These are phyloP conservation scores for Hibiscus tridactylites DNA, from an alignment of 345 rosid genomes.

Conservation along the genomic window DNA sequence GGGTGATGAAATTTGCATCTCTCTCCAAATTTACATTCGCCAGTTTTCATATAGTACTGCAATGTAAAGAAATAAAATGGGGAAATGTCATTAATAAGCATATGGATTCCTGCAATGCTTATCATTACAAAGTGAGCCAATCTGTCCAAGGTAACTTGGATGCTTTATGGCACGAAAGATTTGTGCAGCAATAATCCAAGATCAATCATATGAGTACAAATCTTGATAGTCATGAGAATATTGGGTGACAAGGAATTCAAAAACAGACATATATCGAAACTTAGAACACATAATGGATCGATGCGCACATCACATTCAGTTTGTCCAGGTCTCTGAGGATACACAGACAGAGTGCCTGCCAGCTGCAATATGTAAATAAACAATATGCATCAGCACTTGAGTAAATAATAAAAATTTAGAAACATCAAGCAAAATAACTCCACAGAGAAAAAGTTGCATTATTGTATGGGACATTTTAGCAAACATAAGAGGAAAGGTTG, in stretches of 20 bases:
- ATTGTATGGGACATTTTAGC: neutral
- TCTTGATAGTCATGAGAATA: neutral
- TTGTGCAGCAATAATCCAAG: neutral
- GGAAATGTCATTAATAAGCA: neutral
- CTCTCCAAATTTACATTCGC: constrained; percentile 76
- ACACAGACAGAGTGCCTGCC: constrained; percentile 42
- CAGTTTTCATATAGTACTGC: constrained; percentile 91
- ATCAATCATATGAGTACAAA: neutral
- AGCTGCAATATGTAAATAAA: constrained; percentile 41
- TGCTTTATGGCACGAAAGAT: neutral
- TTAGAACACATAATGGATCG: neutral
- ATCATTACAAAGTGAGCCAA: neutral
- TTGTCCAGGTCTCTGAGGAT: constrained; percentile 90
- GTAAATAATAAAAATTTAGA: constrained; percentile 10
- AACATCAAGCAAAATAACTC: neutral
- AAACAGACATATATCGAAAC: neutral
- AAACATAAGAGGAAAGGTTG: neutral
- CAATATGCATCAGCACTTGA: constrained; percentile 21
- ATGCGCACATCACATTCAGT: constrained; percentile 79
- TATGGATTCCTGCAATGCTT: neutral
- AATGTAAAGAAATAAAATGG: constrained; percentile 5
- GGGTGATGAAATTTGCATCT: constrained; percentile 89
- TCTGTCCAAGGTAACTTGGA: neutral
- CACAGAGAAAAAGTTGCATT: neutral
- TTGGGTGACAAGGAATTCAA: neutral